Base-by-base conservation (phyloP, 176 grass and related monocot genomes). In the Cocos nucifera region DNA sequence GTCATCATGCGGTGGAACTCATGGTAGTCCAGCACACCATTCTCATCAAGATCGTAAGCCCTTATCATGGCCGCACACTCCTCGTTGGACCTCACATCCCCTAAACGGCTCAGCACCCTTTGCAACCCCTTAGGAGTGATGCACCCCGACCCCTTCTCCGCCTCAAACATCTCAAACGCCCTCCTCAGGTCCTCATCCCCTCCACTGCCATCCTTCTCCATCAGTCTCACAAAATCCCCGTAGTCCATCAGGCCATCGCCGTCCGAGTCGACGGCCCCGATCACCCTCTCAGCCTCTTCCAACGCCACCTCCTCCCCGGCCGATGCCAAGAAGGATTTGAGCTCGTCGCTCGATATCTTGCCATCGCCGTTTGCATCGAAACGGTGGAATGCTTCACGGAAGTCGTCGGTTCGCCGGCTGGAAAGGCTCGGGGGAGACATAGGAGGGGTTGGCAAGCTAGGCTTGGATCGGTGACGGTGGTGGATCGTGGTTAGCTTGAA, bases 1-100 rank as follows among this genome's bases (percentile, higher is more conserved):
- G 35, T 67, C 64, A 67, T 67, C 64, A 67, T 67, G 24, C 50
- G 24, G 17, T 30, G 64, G 51, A 67, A 67, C 23, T 67, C 64
- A 16, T 54, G 22, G 17, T 54, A 67, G 50, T 67, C 64, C 21
- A 67, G 7, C 50, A 54, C 64, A 8, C 64, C 64, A 50, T 54
- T 30, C 3, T 51, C 64, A 24, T 67, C 64, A 8, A 67, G 1
- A 24, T 67, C 64, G 17, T 67, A 54, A 54, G 51, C 64, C 28
- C 23, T 23, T 53, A 67, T 67, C 64, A 67, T 67, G 16, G 17
- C 17, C 10, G 17, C 51, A 50, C 64, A 67, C 51, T 67, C 64
- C 64, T 67, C 64, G 23, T 23, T 50, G 4, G 50, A 27, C 17
- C 16, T 26, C 17, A 19, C 64, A 14, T 55, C 64, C 17, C 64